phyloP scores from a whole-genome alignment of 2,329 filamentous ascomycete species.

The Talaromyces sp. region DNA sequence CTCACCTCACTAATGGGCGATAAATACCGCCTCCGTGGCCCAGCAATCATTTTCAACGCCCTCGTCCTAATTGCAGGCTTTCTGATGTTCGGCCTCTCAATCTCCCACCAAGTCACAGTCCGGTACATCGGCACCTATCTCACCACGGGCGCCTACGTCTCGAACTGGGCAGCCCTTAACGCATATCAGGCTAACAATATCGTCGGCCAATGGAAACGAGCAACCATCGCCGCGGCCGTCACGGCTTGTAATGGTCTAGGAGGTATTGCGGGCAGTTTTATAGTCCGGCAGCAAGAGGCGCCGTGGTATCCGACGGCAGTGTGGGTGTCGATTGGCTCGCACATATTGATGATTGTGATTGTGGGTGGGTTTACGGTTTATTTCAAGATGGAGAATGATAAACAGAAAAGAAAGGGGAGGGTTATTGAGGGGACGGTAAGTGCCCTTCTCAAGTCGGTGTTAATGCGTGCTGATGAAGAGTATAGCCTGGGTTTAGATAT shows the following conservation, averaged over 20 bases:
- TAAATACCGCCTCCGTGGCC: conserved; percentile 57
- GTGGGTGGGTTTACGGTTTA: conserved; percentile 12
- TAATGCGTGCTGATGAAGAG: not conserved
- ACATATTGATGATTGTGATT: conserved; percentile 17
- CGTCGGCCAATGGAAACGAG: conserved; percentile 63
- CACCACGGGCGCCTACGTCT: conserved; percentile 65
- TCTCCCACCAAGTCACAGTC: conserved; percentile 53
- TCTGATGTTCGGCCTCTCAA: conserved; percentile 61
- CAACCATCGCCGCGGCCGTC: conserved; percentile 58
- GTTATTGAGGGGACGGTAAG: conserved; percentile 17
- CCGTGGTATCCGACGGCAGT: conserved; percentile 63
- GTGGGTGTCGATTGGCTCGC: conserved; percentile 61
- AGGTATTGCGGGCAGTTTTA: conserved; percentile 64
- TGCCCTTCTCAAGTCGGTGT: not conserved
- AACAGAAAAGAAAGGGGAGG: not conserved
- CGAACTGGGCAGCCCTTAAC: conserved; percentile 66
- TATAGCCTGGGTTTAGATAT: conserved; percentile 17
- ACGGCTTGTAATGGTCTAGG: conserved; percentile 62
- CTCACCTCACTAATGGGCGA: conserved; percentile 63
- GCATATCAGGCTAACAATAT: conserved; percentile 63
- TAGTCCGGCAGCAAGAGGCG: conserved; percentile 60
- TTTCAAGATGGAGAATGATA: conserved; percentile 12
- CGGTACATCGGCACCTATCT: conserved; percentile 64
- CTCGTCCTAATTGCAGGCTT: conserved; percentile 62
- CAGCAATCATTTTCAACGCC: conserved; percentile 64